Evolutionary conservation across 805 yeast genomes (phyloP).

Genomic region (Sugiyamaella valdiviana): DNA sequence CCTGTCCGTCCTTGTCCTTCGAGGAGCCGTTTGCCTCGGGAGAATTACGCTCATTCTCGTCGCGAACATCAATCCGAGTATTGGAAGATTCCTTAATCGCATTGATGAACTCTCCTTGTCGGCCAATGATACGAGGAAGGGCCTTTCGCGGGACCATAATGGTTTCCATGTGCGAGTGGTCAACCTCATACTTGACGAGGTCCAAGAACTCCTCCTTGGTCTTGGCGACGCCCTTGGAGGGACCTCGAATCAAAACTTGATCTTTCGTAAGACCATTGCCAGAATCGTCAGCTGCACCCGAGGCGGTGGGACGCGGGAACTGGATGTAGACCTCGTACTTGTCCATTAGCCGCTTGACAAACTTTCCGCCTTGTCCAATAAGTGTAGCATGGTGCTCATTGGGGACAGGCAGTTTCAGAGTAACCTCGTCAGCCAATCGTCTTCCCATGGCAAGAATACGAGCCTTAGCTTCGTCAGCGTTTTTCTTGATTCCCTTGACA

Average conservation of each 20-base stretch:
- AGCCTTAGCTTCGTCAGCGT: constrained; percentile 64
- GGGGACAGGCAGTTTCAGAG: constrained; percentile 62
- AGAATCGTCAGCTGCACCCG: constrained; percentile 26
- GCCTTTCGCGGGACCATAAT: constrained; percentile 64
- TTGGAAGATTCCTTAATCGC: constrained; percentile 69
- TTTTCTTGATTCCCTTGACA: constrained; percentile 71
- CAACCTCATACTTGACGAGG: constrained; percentile 77
- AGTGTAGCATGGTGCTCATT: constrained; percentile 70
- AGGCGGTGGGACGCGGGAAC: constrained; percentile 50
- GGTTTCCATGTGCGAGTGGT: constrained; percentile 65
- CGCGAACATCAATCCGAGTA: constrained; percentile 36
- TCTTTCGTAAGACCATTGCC: constrained; percentile 31
- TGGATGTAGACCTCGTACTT: constrained; percentile 76
- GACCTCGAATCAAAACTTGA: constrained; percentile 75
- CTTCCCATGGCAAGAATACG: constrained; percentile 54
- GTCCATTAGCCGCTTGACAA: constrained; percentile 78
- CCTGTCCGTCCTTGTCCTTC: constrained; percentile 42
- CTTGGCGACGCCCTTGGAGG: constrained; percentile 79
- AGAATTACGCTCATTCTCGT: constrained; percentile 31
- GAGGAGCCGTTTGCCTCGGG: constrained; percentile 35
- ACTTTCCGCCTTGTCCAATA: constrained; percentile 77
- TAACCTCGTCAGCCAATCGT: constrained; percentile 76
- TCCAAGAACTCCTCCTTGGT: constrained; percentile 82
- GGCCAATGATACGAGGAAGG: constrained; percentile 85
- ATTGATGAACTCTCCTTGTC: constrained; percentile 74